A percentile compares a stretch with the other conserved stretches of the same genome.
These are phyloP conservation scores for Aspergillus japonicus DNA, from an alignment of 2,329 filamentous ascomycete species.

Conservation along the genomic window DNA sequence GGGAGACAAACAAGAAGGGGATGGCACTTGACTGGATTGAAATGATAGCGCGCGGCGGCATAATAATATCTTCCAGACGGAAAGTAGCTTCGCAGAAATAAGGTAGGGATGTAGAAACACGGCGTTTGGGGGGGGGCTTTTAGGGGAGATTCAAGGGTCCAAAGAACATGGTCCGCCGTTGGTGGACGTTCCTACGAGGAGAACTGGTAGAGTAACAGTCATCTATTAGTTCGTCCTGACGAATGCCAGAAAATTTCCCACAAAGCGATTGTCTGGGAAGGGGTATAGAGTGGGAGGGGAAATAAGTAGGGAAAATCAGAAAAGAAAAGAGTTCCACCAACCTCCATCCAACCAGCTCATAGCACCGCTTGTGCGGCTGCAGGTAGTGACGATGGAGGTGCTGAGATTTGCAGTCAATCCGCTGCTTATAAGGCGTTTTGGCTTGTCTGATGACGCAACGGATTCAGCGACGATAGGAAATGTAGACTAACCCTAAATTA, in stretches of 20 bases:
- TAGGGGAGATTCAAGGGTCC: background rate
- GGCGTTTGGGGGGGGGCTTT: background rate
- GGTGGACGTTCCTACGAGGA: conserved; percentile 12
- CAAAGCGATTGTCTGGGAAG: conserved; percentile 15
- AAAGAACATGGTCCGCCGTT: conserved; percentile 8
- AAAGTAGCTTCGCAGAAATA: background rate
- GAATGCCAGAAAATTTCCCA: conserved; percentile 9
- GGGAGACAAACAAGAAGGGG: conserved; percentile 15
- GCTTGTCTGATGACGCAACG: conserved; percentile 14
- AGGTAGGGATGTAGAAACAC: background rate
- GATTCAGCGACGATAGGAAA: conserved; percentile 6
- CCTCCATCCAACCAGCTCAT: conserved; percentile 8
- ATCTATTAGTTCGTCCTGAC: conserved; percentile 14
- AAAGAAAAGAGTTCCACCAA: conserved; percentile 10
- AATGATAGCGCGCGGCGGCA: background rate
- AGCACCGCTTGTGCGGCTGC: conserved; percentile 11
- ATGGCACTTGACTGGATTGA: background rate
- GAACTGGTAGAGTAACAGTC: conserved; percentile 13
- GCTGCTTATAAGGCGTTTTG: background rate
- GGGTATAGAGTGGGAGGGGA: conserved; percentile 1
- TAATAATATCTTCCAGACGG: background rate
- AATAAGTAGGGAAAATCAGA: conserved; percentile 3
- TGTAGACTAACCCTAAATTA: conserved; percentile 10
- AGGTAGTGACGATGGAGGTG: conserved; percentile 2
- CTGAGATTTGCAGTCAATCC: background rate